A percentile compares a stretch with the other conserved stretches of the same genome.
Evolutionary conservation across 2,329 filamentous ascomycete genomes (phyloP).

Genomic region (Daldinia sp.): DNA sequence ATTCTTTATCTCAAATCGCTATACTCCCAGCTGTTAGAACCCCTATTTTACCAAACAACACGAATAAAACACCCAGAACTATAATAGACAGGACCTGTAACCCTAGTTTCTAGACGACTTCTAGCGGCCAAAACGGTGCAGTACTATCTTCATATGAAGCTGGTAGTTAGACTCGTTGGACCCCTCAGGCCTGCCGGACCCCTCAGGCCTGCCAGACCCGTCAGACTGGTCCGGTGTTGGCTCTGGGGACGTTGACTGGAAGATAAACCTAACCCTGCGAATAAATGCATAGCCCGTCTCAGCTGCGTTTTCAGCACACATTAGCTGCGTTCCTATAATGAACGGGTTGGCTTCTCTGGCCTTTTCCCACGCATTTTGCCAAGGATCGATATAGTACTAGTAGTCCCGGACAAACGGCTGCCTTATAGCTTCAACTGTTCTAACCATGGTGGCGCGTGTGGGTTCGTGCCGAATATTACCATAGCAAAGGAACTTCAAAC

Average conservation of each 20-base stretch:
- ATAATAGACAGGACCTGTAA: background rate
- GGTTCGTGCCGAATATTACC: background rate
- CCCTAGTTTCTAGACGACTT: background rate
- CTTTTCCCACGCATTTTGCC: constrained; percentile 3
- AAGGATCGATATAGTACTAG: background rate
- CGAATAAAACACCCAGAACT: background rate
- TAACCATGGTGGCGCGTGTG: background rate
- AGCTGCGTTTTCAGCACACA: background rate
- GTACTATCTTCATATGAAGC: background rate
- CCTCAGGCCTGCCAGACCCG: no score
- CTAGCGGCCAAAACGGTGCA: background rate
- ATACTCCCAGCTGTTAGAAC: background rate
- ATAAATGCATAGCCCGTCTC: background rate
- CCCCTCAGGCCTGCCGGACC: no score
- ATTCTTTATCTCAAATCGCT: background rate
- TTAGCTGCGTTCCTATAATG: constrained; percentile 3
- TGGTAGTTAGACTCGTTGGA: background rate
- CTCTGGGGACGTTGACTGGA: no score
- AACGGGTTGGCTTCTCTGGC: constrained; percentile 1
- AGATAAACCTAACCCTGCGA: background rate
- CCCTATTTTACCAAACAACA: background rate
- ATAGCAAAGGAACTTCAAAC: background rate
- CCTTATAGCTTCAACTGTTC: background rate
- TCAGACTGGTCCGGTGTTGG: no score
- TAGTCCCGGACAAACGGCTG: background rate